Base-by-base conservation (phyloP, 495 filamentous ascomycete genomes). In the Xanthoparmelia taractica region DNA sequence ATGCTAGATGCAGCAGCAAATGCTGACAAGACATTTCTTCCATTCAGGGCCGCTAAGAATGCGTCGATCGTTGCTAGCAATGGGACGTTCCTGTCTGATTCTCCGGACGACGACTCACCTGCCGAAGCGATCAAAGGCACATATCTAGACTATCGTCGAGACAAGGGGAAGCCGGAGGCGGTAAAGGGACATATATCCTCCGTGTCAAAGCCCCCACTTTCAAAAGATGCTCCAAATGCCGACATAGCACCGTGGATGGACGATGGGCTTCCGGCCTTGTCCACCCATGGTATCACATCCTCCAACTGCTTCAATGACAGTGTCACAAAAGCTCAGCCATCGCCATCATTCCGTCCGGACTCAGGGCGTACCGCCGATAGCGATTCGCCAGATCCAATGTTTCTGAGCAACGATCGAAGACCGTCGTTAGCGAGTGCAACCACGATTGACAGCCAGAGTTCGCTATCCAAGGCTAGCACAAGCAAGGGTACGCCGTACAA, bases 371-470 rank as follows among this genome's bases (percentile, higher is more conserved):
- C 83, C 37, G 79, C 83, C 34, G 79, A 78, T 57, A 88, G 82
- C 69, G 89, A 91, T 61, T 90, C 88, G 34, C 81, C 86, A 17
- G 85, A 86, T 38, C 75, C 81, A 33, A 77, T 82, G 34, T 87
- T 84, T 65, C 84, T 84, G 68, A 79, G 80, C 58, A 89, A 96
- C 59, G 85, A 90, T 63, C 80, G 94, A 59, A 82, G 95, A 58
- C 95, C 95, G 15, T 97, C 95, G 27, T 81, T 92, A 61, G 90
- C 91, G 10, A 97, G 92, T 72, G 86, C 87, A 47, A 94, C 87
- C 12, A 95, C 89, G 45, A 87, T 89, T 8, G 96, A 92, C 71
- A 97, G 94, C 66, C 85, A 87, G 61, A 94, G 92, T 11, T 97
- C 94, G 20, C 91, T 88, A 71, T 85, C 88, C 8, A 94, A 88